Percentiles rank a stretch among this genome's conserved stretches.
phyloP scores from a whole-genome alignment of 441 rosid species.

The Populus tomentosa region DNA sequence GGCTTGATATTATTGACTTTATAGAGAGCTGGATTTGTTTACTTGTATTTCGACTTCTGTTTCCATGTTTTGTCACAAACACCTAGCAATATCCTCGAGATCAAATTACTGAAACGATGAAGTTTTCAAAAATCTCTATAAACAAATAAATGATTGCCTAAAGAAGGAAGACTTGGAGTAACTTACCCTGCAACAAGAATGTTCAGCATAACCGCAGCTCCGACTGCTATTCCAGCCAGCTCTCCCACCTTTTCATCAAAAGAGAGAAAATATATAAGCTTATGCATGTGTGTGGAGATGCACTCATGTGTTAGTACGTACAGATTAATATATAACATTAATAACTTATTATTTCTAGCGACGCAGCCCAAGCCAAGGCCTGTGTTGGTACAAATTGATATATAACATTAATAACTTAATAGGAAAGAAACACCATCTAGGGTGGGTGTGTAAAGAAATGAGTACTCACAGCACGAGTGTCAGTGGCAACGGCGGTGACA shows the following conservation, averaged over 20 bases:
- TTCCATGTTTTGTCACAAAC: background rate
- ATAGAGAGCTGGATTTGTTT: background rate
- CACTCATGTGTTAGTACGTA: too few relatives aligned
- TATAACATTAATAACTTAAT: too few relatives aligned
- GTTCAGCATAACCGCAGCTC: slow-evolving; percentile 95
- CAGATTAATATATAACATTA: too few relatives aligned
- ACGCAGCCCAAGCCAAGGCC: too few relatives aligned
- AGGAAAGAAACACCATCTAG: background rate
- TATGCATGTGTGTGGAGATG: too few relatives aligned
- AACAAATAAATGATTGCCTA: background rate
- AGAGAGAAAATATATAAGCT: background rate
- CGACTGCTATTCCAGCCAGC: slow-evolving; percentile 92
- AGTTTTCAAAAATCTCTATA: background rate
- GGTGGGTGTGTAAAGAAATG: background rate
- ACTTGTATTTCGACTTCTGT: too few relatives aligned
- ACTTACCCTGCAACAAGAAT: slow-evolving; percentile 88
- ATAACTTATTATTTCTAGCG: too few relatives aligned
- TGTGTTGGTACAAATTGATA: too few relatives aligned
- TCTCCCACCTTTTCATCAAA: slow-evolving; percentile 69
- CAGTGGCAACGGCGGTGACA: slow-evolving; percentile 84
- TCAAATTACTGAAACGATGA: background rate
- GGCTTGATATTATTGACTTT: too few relatives aligned
- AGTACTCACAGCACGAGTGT: slow-evolving; percentile 70
- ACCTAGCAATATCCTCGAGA: background rate
- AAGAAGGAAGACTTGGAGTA: background rate